Evolutionary conservation across 2,329 filamentous ascomycete genomes (phyloP).

Genomic region (Lecanosticta acicola): DNA sequence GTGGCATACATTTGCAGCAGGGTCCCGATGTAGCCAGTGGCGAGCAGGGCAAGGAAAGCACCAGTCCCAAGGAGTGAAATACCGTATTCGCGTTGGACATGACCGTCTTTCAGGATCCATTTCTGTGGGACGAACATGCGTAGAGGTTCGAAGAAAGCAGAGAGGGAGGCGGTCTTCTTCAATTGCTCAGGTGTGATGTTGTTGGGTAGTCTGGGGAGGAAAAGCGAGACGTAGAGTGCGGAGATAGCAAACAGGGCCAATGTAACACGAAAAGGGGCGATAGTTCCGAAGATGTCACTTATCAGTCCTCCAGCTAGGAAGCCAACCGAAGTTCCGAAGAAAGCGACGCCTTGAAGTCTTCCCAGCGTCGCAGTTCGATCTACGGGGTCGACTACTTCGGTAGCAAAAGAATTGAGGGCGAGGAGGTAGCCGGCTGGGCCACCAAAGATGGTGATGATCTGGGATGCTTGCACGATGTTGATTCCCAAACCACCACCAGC

Average conservation of each 20-base stretch:
- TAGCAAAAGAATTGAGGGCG: constrained; percentile 62
- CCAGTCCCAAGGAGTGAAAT: constrained; percentile 59
- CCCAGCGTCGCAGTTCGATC: constrained; percentile 61
- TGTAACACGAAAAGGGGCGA: constrained; percentile 60
- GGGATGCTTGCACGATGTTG: constrained; percentile 60
- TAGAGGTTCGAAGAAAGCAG: constrained; percentile 58
- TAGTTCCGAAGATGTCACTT: constrained; percentile 58
- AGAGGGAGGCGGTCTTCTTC: constrained; percentile 36
- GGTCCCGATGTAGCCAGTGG: constrained; percentile 61
- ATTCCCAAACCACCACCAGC: constrained; percentile 59
- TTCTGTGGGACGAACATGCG: constrained; percentile 56
- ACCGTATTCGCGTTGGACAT: constrained; percentile 52
- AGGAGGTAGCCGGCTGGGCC: constrained; percentile 65
- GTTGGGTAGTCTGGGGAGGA: constrained; percentile 48
- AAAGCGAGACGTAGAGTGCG: constrained; percentile 38
- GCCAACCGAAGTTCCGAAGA: constrained; percentile 61
- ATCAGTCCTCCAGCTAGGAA: constrained; percentile 61
- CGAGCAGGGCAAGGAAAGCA: constrained; percentile 62
- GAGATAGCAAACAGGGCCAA: constrained; percentile 50
- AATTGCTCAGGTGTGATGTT: constrained; percentile 25
- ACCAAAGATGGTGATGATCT: constrained; percentile 62
- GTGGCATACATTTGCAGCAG: constrained; percentile 50
- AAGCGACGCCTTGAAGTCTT: constrained; percentile 59
- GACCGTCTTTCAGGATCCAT: constrained; percentile 49
- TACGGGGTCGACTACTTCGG: constrained; percentile 57